Percentiles rank a stretch among this genome's conserved stretches.
These are phyloP conservation scores for Leccinum uliginosum DNA, from an alignment of 768 basidiomycete genomes.

Conservation along the genomic window DNA sequence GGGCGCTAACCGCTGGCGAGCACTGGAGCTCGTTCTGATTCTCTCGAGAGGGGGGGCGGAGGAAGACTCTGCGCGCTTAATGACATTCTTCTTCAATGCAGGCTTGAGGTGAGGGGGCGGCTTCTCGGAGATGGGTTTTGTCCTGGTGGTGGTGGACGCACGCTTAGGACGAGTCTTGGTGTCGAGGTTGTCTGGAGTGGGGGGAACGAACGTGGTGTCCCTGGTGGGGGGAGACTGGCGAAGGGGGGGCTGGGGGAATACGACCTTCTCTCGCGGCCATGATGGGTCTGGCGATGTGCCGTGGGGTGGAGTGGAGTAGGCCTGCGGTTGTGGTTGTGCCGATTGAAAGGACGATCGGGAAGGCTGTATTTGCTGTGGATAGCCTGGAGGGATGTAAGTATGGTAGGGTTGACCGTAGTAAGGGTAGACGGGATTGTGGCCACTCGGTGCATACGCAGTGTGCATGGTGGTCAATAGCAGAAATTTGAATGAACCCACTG, in stretches of 20 bases:
- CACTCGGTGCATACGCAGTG: constrained; percentile 3
- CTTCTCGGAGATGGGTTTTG: constrained; percentile 23
- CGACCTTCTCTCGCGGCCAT: constrained; percentile 33
- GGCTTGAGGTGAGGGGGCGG: constrained; percentile 48
- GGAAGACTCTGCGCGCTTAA: constrained; percentile 24
- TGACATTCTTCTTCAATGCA: constrained; percentile 49
- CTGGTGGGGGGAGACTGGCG: constrained; percentile 16
- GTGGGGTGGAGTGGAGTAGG: constrained; percentile 29
- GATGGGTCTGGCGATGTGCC: constrained; percentile 28
- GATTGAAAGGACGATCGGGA: neutral
- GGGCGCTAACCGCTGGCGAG: constrained; percentile 28
- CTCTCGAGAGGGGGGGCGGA: constrained; percentile 30
- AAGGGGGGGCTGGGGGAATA: constrained; percentile 25
- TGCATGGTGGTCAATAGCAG: constrained; percentile 17
- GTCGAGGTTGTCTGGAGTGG: constrained; percentile 18
- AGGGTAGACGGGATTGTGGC: constrained; percentile 41
- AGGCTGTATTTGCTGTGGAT: constrained; percentile 8
- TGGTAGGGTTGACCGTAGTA: constrained; percentile 46
- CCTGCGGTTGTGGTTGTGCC: constrained; percentile 13
- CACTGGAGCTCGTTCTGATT: constrained; percentile 41
- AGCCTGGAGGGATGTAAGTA: constrained; percentile 30
- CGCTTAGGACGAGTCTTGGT: constrained; percentile 34
- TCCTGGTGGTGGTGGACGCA: constrained; percentile 24
- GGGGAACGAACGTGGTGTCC: constrained; percentile 21
- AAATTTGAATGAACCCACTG: neutral